Base-by-base conservation (phyloP, 2,329 filamentous ascomycete genomes). In the Ceratocystis cubensis region DNA sequence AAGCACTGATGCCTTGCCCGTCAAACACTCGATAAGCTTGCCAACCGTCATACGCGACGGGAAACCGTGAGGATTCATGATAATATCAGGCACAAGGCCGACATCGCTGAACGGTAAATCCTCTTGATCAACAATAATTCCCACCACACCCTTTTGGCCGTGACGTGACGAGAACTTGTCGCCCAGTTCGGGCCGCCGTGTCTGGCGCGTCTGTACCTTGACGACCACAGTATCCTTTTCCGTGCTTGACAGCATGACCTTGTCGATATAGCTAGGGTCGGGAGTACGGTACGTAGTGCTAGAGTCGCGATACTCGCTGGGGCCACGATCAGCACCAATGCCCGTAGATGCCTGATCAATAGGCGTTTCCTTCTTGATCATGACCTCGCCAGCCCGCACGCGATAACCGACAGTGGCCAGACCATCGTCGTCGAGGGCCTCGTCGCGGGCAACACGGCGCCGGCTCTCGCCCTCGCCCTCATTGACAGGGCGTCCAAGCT, bases 41-140 rank as follows among this genome's bases (percentile, higher is more conserved):
- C 94, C 94, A 69, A 99, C 94, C 65, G 94, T 99, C 94, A 99
- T 99, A 76, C 94, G 94, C 41, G 93, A 97, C 1, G 94, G 94
- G 82, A 99, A 99, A 86, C 94, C 94, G 78, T 99, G 94, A 0
- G 95, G 94, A 79, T 99, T 99, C 94, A 99, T 99, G 84, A 99
- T 99, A 71, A 99, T 96, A 76, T 99, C 94, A 0, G 94, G 94
- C n/a, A 86, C 88, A 70, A 99, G 84, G 1, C 94, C 95, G 64
- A 82, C 80, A 76, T 99, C 94, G 45, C 88, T 88, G 78, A 99
- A 99, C 0, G 94, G 94, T 85, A 99, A 88, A 74, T 99, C 94
- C 73, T 94, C 91, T 77, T 97, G 93, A 69, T 96, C 89, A 20
- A 93, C 91, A 67, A 99, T 96, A 71, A 97, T 93, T 66, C 94